These are phyloP conservation scores for Trichoderma virens DNA, from an alignment of 495 filamentous ascomycete genomes.

Conservation along the genomic window DNA sequence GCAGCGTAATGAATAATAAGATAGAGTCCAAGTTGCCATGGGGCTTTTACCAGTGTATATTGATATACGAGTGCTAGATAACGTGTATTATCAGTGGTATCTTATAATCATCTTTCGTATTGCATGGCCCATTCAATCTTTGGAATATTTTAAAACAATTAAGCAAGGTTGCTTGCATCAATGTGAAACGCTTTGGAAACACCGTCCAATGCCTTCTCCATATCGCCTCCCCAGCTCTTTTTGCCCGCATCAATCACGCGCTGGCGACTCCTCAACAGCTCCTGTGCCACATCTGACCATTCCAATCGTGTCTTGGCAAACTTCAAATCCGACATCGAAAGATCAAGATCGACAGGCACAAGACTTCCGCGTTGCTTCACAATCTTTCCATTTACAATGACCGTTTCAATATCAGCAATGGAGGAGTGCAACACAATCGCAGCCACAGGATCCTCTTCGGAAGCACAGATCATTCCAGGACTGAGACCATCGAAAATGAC, in stretches of 20 bases:
- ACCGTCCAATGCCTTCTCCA: not conserved
- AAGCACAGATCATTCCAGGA: constrained; percentile 34
- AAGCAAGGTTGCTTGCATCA: not conserved
- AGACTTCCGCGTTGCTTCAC: constrained; percentile 23
- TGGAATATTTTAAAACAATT: too few relatives aligned
- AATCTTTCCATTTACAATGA: constrained; percentile 37
- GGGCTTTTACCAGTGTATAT: not conserved
- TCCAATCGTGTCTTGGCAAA: not conserved
- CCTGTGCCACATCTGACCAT: constrained; percentile 3
- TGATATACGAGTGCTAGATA: too few relatives aligned
- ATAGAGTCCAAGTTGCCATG: not conserved
- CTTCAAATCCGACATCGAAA: not conserved
- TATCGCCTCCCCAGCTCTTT: not conserved
- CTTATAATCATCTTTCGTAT: not conserved
- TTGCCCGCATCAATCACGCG: not conserved
- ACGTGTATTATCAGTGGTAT: too few relatives aligned
- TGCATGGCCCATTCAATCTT: too few relatives aligned
- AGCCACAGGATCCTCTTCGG: constrained; percentile 36
- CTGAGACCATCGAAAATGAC: constrained; percentile 34
- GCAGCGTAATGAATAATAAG: not conserved
- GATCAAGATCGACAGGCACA: not conserved
- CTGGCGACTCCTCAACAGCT: not conserved
- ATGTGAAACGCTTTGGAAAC: not conserved
- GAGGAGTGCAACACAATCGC: constrained; percentile 38
- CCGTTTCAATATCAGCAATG: constrained; percentile 33